Base-by-base conservation (phyloP, 345 rosid species). In the Brassica carinata region DNA sequence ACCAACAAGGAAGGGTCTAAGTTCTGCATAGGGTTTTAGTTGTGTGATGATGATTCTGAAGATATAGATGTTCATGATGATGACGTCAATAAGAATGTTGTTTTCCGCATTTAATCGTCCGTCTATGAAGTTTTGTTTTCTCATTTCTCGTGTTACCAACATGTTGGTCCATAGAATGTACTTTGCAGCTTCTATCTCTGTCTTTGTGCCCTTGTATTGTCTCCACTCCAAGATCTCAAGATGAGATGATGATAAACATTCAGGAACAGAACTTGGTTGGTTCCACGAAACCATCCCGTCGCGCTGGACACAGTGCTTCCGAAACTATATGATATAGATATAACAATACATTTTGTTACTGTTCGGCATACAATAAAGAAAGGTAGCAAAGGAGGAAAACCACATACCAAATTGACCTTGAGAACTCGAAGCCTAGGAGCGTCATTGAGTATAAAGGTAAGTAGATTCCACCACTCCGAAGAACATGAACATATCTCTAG, bases 1-100 rank as follows among this genome's bases (percentile, higher is more conserved):
- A 82, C 86, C 9, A 71, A 86, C 66, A 83, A 81, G 33, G 83
- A 83, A 68, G 83, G 86, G 51, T 79, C 83, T 7, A 75, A 73
- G 59, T 81, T 85, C 68, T 85, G 86, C 77, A 72, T 67, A 27
- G 86, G 79, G 5, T 83, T 13, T 48, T 48, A 5, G 15, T 48
- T 48, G 15, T 48, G 55, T 48, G 55, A 48, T 48, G 55, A 48
- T 48, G 55, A 48, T 48, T 79, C 13, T 85, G 88, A 4, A 82
- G 82, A 57, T 57, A 27, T 4, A 57, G 8, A 5, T 7, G 23
- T 15, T 55, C 5, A 17, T 6, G 26, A 55, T 29, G 30, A 29
- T 29, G 30, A 29, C 30, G 30, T 29, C 30, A 29, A 29, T 29
- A 3, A 29, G 30, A 29, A 29, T 29, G 30, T 29, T 29, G 30